These are phyloP conservation scores for Hirsutella thompsonii DNA, from an alignment of 2,329 filamentous ascomycete genomes.

Conservation along the genomic window DNA sequence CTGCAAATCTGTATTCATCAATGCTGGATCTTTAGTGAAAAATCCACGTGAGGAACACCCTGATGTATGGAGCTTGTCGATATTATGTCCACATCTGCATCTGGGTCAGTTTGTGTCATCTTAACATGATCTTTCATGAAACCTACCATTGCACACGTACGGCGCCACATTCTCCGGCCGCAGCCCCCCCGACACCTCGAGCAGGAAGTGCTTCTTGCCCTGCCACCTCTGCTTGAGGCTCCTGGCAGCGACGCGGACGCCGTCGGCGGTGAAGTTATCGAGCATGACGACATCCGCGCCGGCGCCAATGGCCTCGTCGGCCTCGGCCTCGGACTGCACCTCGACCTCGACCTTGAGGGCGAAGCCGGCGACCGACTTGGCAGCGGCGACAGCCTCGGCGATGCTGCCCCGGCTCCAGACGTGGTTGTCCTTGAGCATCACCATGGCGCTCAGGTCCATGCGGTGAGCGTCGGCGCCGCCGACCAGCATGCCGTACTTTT, in stretches of 20 bases:
- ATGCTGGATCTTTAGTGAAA: conserved; percentile 74
- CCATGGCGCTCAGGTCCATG: conserved; percentile 87
- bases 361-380: conserved; percentile 76
- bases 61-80: conserved; percentile 97
- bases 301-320: conserved; percentile 78
- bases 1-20: conserved; percentile 7
- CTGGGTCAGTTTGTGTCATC: no score
- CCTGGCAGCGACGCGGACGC: conserved; percentile 60
- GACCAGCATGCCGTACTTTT: conserved; percentile 96
- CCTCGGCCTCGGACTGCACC: conserved; percentile 76
- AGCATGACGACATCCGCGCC: conserved; percentile 96
- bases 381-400: conserved; percentile 70
- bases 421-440: conserved; percentile 99
- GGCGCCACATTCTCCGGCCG: conserved; percentile 69
- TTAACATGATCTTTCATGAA: no score
- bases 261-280: conserved; percentile 81
- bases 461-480: conserved; percentile 87
- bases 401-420: conserved; percentile 87
- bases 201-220: conserved; percentile 58
- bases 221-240: conserved; percentile 72
- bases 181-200: conserved; percentile 88
- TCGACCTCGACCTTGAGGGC: conserved; percentile 93
- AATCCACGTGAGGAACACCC: conserved; percentile 86
- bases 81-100: conserved; percentile 80
- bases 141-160: conserved; percentile 64